Percentiles rank a stretch among this genome's conserved stretches.
Evolutionary conservation across 208 protist genomes (phyloP).

Genomic region (Acanthamoeba polyphaga): DNA sequence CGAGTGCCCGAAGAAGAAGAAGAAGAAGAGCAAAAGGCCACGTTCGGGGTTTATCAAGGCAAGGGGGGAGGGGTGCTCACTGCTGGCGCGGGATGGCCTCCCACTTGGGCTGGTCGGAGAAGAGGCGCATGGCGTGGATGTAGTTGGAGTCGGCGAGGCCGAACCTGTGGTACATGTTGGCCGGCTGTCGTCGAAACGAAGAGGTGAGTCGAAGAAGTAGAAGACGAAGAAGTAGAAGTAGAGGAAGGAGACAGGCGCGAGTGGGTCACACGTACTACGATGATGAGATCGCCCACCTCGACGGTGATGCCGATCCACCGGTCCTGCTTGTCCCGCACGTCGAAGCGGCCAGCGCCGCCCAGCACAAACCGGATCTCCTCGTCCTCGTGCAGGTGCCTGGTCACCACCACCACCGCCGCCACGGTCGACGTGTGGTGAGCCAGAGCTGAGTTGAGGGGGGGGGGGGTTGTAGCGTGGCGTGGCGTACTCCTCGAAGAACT

Average conservation of each 20-base stretch:
- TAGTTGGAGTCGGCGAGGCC: constrained; percentile 73
- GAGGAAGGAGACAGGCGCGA: not conserved
- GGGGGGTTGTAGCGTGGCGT: not conserved
- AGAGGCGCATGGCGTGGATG: constrained; percentile 85
- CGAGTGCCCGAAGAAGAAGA: no score
- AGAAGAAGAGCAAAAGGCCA: no score
- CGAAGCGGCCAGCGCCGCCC: constrained; percentile 83
- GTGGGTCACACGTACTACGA: constrained; percentile 77
- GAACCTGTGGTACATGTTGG: constrained; percentile 85
- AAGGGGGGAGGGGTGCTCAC: not conserved
- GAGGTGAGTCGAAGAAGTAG: not conserved
- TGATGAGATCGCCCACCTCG: constrained; percentile 84
- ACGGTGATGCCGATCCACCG: constrained; percentile 84
- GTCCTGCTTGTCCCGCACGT: constrained; percentile 83
- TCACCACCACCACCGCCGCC: no score
- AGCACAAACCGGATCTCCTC: constrained; percentile 87
- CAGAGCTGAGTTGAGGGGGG: not conserved
- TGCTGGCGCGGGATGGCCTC: constrained; percentile 57
- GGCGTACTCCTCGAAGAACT: constrained; percentile 67
- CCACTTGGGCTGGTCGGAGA: constrained; percentile 83
- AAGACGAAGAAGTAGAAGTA: not conserved
- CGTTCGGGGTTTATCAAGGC: not conserved
- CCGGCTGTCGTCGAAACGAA: constrained; percentile 68
- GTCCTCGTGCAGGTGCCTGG: constrained; percentile 86
- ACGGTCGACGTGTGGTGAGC: constrained; percentile 68